phyloP scores from a whole-genome alignment of 2,329 filamentous ascomycete genomes.

The Sordariomycetes sp. region DNA sequence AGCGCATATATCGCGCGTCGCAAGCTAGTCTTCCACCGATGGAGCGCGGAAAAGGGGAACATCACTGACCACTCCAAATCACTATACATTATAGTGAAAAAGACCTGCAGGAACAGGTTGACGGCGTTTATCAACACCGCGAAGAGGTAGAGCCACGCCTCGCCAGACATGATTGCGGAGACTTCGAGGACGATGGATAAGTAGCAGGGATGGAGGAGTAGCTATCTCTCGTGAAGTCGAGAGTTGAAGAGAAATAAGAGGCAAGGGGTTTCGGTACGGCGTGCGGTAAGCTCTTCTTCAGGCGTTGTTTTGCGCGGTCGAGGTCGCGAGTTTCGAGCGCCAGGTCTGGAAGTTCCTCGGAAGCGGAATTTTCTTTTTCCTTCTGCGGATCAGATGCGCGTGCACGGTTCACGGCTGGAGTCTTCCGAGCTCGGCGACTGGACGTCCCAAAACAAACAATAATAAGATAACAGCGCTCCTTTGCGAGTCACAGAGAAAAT shows the following conservation, averaged over 20 bases:
- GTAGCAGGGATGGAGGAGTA: not conserved
- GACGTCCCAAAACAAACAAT: not conserved
- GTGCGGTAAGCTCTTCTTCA: not conserved
- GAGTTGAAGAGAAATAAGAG: not conserved
- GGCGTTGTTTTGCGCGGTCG: not conserved
- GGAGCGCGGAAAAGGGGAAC: not conserved
- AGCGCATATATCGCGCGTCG: not conserved
- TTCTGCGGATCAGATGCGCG: not conserved
- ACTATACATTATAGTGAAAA: constrained; percentile 99
- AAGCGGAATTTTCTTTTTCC: not conserved
- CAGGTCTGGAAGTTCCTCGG: not conserved
- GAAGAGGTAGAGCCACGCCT: constrained; percentile 96
- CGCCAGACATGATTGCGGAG: constrained; percentile 62
- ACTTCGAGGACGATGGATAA: not conserved
- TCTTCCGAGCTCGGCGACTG: not conserved
- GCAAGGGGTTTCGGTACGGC: not conserved
- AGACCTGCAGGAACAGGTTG: constrained; percentile 98
- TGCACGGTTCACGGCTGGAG: not conserved
- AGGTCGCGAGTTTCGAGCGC: not conserved
- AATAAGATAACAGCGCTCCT: not conserved
- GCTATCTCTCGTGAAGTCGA: not conserved
- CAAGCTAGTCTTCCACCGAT: not conserved
- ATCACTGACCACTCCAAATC: constrained; percentile 91
- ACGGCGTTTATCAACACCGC: constrained; percentile 98
- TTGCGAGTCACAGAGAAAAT: not conserved